A percentile compares a stretch with the other conserved stretches of the same genome.
Conservation (phyloP, 2,329 filamentous ascomycete species). For the Cercospora citrullina region DNA sequence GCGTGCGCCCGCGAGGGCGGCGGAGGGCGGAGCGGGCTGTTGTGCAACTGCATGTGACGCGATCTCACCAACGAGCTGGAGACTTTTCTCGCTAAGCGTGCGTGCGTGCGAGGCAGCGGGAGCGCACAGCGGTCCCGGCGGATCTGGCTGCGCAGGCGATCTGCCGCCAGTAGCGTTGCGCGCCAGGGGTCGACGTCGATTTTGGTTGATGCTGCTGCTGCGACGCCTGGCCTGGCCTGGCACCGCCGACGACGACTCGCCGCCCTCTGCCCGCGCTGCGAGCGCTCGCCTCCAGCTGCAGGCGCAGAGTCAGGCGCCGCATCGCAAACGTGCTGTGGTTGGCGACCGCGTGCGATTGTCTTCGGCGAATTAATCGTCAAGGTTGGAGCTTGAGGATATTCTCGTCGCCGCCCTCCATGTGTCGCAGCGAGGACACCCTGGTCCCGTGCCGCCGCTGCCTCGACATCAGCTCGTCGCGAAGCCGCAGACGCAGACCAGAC, state of each 20-base stretch:
- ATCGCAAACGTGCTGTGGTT: constrained; percentile 1
- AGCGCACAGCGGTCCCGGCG: background rate
- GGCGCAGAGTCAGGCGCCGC: background rate
- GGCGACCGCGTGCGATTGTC: background rate
- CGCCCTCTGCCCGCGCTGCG: background rate
- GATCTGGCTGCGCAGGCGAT: background rate
- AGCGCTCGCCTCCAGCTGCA: background rate
- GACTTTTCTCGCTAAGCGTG: background rate
- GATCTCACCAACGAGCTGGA: background rate
- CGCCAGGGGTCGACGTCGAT: background rate
- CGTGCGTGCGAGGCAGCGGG: background rate
- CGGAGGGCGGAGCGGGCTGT: background rate
- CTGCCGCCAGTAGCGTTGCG: background rate
- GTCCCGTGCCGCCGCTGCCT: background rate
- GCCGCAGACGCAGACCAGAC: background rate
- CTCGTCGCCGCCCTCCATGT: constrained; percentile 1
- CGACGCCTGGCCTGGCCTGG: background rate
- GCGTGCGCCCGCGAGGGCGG: background rate
- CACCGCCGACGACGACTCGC: constrained; percentile 4
- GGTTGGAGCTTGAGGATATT: constrained; percentile 1
- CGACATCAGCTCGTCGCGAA: constrained; percentile 6
- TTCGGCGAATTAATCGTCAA: constrained; percentile 4
- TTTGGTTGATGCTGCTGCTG: background rate
- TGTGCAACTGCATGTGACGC: background rate
- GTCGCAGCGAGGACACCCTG: constrained; percentile 15